Conservation (phyloP, 352 stramenopile species). For the Phytophthora europaea region DNA sequence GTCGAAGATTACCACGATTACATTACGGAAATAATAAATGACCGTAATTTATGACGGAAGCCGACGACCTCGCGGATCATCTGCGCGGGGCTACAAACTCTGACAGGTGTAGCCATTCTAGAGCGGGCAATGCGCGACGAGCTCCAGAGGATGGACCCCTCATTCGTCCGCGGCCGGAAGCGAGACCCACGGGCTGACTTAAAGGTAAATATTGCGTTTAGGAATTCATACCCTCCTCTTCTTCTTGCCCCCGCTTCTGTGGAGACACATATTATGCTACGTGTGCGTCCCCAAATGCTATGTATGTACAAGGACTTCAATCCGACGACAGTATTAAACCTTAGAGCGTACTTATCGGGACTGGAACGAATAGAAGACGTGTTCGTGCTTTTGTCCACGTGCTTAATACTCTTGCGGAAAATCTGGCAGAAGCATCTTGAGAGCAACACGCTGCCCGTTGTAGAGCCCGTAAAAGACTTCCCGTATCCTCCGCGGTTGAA, state of each 20-base stretch:
- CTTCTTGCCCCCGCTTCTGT: too few species aligned
- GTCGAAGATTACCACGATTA: conserved; percentile 1
- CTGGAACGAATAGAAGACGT: too few species aligned
- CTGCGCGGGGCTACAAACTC: neutral
- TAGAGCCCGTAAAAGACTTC: conserved; percentile 39
- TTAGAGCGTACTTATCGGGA: too few species aligned
- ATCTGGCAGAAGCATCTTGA: conserved; percentile 41
- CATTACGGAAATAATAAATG: conserved; percentile 13
- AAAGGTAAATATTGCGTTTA: neutral
- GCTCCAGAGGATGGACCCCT: neutral
- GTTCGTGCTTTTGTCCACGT: too few species aligned
- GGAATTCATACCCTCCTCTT: too few species aligned
- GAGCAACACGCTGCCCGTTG: conserved; percentile 19
- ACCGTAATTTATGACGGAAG: conserved; percentile 13
- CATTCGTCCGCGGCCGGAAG: neutral
- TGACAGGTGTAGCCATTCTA: neutral
- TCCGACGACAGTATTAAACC: too few species aligned
- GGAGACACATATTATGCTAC: too few species aligned
- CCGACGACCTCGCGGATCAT: neutral
- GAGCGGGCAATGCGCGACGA: neutral
- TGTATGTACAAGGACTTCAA: too few species aligned
- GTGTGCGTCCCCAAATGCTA: too few species aligned
- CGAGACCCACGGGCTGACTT: neutral
- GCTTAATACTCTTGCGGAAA: conserved; percentile 23
- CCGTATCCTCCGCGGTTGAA: conserved; percentile 39